Conservation (phyloP, 306 rosid species). For the Lathyrus aphaca region DNA sequence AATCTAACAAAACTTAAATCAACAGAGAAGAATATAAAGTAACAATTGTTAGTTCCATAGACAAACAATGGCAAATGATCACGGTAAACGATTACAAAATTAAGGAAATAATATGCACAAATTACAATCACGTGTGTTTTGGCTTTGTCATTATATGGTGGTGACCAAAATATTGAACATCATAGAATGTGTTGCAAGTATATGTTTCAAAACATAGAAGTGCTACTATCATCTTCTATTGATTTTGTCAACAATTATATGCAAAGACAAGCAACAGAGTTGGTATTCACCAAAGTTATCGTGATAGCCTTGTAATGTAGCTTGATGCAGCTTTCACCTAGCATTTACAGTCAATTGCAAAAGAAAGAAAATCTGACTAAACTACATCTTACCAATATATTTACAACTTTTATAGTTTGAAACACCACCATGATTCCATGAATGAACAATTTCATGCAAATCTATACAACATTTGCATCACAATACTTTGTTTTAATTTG, state of each 20-base stretch:
- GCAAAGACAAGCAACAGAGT: constrained; percentile 34
- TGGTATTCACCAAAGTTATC: constrained; percentile 30
- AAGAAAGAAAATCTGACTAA: constrained; percentile 23
- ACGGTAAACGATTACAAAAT: constrained; percentile 9
- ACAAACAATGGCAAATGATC: constrained; percentile 16
- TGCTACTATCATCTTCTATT: constrained; percentile 7
- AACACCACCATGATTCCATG: background rate
- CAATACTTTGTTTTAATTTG: constrained; percentile 18
- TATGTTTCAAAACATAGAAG: background rate
- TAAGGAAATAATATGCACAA: constrained; percentile 20
- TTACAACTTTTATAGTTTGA: background rate
- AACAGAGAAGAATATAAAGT: constrained; percentile 3
- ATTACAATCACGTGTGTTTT: constrained; percentile 26
- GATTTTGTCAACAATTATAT: constrained; percentile 2
- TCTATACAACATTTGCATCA: constrained; percentile 15
- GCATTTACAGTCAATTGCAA: constrained; percentile 11
- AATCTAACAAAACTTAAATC: constrained; percentile 16
- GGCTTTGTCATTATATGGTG: constrained; percentile 32
- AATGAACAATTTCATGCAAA: constrained; percentile 32
- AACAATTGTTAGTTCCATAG: constrained; percentile 3
- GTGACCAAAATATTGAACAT: constrained; percentile 21
- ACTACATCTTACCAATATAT: constrained; percentile 9
- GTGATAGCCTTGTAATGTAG: constrained; percentile 1
- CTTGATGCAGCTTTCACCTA: constrained; percentile 21
- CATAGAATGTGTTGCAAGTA: no score